These are phyloP conservation scores for Crithidia acanthocephali DNA, from an alignment of 208 protist species.

Conservation along the genomic window DNA sequence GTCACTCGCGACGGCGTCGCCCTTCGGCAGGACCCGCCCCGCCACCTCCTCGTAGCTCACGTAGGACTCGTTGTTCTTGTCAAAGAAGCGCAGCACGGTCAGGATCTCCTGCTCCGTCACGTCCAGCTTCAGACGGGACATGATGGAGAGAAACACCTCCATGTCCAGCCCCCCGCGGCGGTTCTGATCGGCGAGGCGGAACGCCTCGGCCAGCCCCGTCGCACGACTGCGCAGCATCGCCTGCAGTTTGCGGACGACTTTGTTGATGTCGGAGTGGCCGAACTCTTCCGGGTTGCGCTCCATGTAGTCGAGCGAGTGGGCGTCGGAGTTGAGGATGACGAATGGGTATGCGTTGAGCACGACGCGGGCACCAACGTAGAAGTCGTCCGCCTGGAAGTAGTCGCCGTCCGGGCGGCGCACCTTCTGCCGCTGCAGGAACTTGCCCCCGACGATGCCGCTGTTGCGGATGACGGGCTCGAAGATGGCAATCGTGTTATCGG, in stretches of 20 bases:
- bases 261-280: constrained; percentile 87
- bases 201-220: constrained; percentile 83
- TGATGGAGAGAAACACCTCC: constrained; percentile 78
- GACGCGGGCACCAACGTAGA: constrained; percentile 88
- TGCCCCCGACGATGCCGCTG: constrained; percentile 94
- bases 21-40: constrained; percentile 78
- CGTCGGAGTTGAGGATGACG: constrained; percentile 84
- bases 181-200: constrained; percentile 70
- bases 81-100: constrained; percentile 93
- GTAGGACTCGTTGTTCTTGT: constrained; percentile 90
- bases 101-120: constrained; percentile 92
- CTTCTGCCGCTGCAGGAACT: constrained; percentile 92
- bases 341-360: constrained; percentile 85
- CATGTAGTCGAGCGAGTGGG: constrained; percentile 93
- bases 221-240: constrained; percentile 82
- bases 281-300: constrained; percentile 89
- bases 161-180: constrained; percentile 72
- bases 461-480: constrained; percentile 93
- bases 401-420: constrained; percentile 66
- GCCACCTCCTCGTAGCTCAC: constrained; percentile 92
- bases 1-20: constrained; percentile 58
- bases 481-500: constrained; percentile 94
- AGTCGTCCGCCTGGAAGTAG: constrained; percentile 78
- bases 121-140: constrained; percentile 67
- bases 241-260: constrained; percentile 87